phyloP scores from a whole-genome alignment of 192 early-diverging fungal genomes.

The Coemansia sp. region DNA sequence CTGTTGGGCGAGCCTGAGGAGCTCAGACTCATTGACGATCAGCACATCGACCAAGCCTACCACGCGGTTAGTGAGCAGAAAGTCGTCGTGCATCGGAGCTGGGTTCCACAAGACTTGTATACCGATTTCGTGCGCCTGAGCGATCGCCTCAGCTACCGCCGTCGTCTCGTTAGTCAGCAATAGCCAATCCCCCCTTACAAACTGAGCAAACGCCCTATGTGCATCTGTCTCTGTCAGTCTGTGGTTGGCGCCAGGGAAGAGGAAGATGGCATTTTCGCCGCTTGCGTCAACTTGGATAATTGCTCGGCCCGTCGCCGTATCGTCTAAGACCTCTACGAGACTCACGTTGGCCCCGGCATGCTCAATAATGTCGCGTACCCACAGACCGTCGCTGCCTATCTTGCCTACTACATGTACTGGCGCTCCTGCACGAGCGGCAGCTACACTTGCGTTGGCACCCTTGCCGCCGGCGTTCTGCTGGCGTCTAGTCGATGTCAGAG shows the following conservation, averaged over 20 bases:
- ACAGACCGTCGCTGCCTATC: constrained; percentile 81
- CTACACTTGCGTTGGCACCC: constrained; percentile 90
- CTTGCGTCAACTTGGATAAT: constrained; percentile 78
- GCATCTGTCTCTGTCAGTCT: constrained; percentile 56
- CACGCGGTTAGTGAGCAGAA: constrained; percentile 34
- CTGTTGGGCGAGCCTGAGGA: constrained; percentile 48
- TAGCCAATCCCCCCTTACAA: constrained; percentile 72
- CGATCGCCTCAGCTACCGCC: constrained; percentile 66
- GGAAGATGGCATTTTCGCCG: constrained; percentile 88
- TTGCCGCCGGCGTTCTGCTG: constrained; percentile 55
- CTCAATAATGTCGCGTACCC: constrained; percentile 71
- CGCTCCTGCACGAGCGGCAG: constrained; percentile 73
- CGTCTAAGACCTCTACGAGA: constrained; percentile 58
- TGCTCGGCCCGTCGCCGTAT: constrained; percentile 75
- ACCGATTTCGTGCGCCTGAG: constrained; percentile 58
- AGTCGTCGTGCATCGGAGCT: constrained; percentile 65
- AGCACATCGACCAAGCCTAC: constrained; percentile 72
- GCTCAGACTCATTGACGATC: constrained; percentile 83
- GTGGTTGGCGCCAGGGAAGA: constrained; percentile 81
- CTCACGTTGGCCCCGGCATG: constrained; percentile 68
- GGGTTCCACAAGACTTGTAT: constrained; percentile 84
- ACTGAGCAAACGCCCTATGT: constrained; percentile 55
- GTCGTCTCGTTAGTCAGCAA: constrained; percentile 90
- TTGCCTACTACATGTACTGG: constrained; percentile 75
- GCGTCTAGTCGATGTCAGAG: constrained; percentile 28